Base-by-base conservation (phyloP, 1,284 basidiomycete species). In the Trametes versicolor region DNA sequence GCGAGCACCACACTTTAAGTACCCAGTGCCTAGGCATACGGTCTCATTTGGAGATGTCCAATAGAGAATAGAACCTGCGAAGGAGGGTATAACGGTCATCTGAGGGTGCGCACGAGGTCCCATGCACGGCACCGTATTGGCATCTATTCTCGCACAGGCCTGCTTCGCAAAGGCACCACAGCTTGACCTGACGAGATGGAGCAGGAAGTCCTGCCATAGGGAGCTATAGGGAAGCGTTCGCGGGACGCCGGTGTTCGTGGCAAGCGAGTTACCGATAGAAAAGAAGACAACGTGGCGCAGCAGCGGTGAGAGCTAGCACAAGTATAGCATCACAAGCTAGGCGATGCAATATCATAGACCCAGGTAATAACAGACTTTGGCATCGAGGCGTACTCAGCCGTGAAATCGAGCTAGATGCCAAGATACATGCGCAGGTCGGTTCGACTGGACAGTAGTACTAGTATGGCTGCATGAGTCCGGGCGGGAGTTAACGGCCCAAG, bases 71-170 rank as follows among this genome's bases (percentile, higher is more conserved):
- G 41, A 43, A 43, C 37, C 15, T 39, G 41, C 15, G 53, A 43
- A n/a, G 37, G 15, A 15, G 7, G 17, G 36, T 36, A 36, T 25
- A 7, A 8, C 9, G 56, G 51, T 54, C 59, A 60, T 60, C 59
- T 60, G 59, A 47, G 59, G 17, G 51, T 27, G 23, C 21, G 25
- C 48, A 21, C 15, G 13, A 9, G 10, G 29, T 36, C 51, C 51
- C 51, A 54, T 47, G 34, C 10, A 48, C 36, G 48, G 34, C 45
- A 23, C n/a, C 23, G 6, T 13, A 27, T 21, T 29, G 34, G 32
- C 34, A 54, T 36, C 21, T 39, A 47, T 60, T 60, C 59, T 60
- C 32, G 59, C 41, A 47, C 39, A 53, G 39, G 25, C 25, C 43
- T 27, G 41, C 23, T 47, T 23, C 34, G 13, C 9, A 19, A 36